phyloP scores from a whole-genome alignment of 2,329 filamentous ascomycete species.

The Arthroderma sp. region DNA sequence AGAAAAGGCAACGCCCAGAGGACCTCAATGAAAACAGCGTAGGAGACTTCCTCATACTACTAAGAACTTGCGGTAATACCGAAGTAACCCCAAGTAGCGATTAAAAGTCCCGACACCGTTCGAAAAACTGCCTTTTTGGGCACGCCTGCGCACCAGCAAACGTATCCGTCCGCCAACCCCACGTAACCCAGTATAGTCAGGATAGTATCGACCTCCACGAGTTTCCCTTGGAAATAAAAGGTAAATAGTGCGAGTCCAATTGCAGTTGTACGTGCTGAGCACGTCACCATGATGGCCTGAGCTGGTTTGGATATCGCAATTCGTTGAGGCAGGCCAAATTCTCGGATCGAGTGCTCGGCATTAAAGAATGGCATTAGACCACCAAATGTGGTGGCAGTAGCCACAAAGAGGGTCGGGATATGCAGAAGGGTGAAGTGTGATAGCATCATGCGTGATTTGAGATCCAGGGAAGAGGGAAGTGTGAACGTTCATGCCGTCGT shows the following conservation, averaged over 20 bases:
- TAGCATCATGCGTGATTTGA: not conserved
- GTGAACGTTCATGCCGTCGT: no score
- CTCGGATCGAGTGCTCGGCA: constrained; percentile 19
- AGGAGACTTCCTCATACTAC: no score
- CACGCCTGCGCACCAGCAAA: constrained; percentile 15
- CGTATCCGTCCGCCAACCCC: constrained; percentile 12
- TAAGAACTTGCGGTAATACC: constrained; percentile 7
- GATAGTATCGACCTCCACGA: constrained; percentile 14
- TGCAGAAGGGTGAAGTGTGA: constrained; percentile 6
- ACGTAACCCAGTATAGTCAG: constrained; percentile 11
- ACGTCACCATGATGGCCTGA: constrained; percentile 18
- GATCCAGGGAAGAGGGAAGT: no score
- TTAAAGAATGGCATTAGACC: constrained; percentile 23
- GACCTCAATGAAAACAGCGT: no score
- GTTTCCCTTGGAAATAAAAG: constrained; percentile 14
- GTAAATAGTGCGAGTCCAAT: constrained; percentile 10
- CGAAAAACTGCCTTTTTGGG: constrained; percentile 13
- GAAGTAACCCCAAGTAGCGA: constrained; percentile 14
- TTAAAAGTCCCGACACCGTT: constrained; percentile 10
- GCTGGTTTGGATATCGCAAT: constrained; percentile 20
- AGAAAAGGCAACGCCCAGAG: no score
- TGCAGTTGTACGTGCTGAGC: constrained; percentile 9
- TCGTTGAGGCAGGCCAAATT: constrained; percentile 22
- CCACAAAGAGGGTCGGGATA: constrained; percentile 12
- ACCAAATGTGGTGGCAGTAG: constrained; percentile 20